Percentiles rank a stretch among this genome's conserved stretches.
These are phyloP conservation scores for Paraurostyla sp. DNA, from an alignment of 73 alveolate species.

Conservation along the genomic window DNA sequence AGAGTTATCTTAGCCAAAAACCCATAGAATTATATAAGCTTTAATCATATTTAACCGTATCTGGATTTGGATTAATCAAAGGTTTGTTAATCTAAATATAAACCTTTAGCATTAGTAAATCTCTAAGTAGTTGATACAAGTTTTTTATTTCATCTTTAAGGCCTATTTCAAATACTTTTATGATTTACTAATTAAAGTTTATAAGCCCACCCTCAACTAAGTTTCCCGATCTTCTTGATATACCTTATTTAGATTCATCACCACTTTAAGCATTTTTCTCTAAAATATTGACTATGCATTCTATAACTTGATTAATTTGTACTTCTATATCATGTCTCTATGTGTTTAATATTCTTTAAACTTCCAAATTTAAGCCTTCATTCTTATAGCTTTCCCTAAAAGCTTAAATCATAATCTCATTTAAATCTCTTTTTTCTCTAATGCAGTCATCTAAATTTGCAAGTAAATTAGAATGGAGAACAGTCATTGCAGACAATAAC, in stretches of 20 bases:
- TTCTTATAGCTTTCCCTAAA: not conserved
- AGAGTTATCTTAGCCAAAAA: conserved; percentile 3
- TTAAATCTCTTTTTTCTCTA: not conserved
- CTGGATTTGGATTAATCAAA: not conserved
- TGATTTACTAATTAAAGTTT: not conserved
- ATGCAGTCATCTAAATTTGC: not conserved
- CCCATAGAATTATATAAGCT: not conserved
- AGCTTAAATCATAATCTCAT: not conserved
- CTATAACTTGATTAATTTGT: not conserved
- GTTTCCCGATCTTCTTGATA: not conserved
- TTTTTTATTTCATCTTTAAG: not conserved
- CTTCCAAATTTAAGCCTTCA: conserved; percentile 6
- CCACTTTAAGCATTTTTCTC: conserved; percentile 15
- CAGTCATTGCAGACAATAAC: not conserved
- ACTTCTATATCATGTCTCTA: not conserved
- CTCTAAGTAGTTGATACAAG: conserved; percentile 11
- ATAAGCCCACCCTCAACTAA: not conserved
- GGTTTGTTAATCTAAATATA: not conserved
- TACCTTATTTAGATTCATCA: not conserved
- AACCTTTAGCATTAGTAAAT: not conserved
- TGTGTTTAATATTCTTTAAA: not conserved
- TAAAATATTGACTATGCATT: not conserved
- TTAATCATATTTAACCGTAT: not conserved
- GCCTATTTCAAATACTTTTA: conserved; percentile 25
- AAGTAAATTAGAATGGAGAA: not conserved